Conservation (phyloP, 805 yeast genomes). For the Metschnikowia aberdeeniae region DNA sequence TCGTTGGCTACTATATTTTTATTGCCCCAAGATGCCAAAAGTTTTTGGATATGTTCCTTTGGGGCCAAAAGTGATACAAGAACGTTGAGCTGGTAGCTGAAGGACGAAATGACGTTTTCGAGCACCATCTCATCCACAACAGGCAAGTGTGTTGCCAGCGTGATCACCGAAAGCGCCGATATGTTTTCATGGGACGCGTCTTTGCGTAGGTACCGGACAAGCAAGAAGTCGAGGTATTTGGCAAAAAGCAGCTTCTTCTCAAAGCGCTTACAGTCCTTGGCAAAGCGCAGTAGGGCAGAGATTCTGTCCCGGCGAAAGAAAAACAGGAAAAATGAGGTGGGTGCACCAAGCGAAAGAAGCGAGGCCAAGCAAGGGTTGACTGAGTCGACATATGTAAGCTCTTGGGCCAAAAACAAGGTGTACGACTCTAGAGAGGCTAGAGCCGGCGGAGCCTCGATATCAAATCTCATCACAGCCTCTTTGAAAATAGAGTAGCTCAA, state of each 20-base stretch:
- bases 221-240: constrained; percentile 15
- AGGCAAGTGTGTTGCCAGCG: constrained; percentile 11
- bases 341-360: constrained; percentile 20
- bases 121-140: constrained; percentile 19
- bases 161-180: constrained; percentile 18
- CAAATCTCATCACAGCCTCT: constrained; percentile 19
- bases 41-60: not conserved
- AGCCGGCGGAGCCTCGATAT: constrained; percentile 11
- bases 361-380: constrained; percentile 20
- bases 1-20: constrained; percentile 32
- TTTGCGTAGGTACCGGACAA: constrained; percentile 8
- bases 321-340: constrained; percentile 19
- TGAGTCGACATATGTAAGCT: constrained; percentile 16
- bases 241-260: constrained; percentile 23
- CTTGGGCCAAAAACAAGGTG: constrained; percentile 17
- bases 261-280: constrained; percentile 21
- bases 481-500: constrained; percentile 22
- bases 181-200: constrained; percentile 8
- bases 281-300: not conserved
- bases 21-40: constrained; percentile 27
- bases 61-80: constrained; percentile 11
- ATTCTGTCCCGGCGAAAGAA: constrained; percentile 17
- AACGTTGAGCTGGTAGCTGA: constrained; percentile 9
- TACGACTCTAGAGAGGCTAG: constrained; percentile 19
- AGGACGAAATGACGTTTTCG: constrained; percentile 18